Conservation (phyloP, 768 basidiomycete species). For the Trametes cinnabarina region DNA sequence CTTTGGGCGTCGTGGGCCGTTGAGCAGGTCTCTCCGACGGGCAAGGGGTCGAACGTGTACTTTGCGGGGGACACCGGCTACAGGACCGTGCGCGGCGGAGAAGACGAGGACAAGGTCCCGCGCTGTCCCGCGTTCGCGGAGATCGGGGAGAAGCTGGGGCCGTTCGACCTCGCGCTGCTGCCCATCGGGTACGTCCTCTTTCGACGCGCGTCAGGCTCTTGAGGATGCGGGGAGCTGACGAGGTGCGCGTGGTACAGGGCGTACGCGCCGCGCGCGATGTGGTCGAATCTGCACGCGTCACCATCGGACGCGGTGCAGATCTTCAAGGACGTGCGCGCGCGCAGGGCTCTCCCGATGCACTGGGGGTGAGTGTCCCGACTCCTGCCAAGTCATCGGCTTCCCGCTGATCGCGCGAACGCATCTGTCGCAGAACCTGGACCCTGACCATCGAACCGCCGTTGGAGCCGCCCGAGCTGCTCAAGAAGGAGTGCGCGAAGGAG, state of each 20-base stretch:
- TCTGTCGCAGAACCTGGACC: constrained; percentile 46
- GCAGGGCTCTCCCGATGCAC: constrained; percentile 65
- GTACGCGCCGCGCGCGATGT: constrained; percentile 52
- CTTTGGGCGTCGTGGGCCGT: constrained; percentile 71
- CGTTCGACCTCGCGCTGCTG: constrained; percentile 67
- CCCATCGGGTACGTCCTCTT: constrained; percentile 54
- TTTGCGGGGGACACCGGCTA: constrained; percentile 76
- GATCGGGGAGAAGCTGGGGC: constrained; percentile 61
- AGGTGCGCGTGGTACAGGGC: constrained; percentile 40
- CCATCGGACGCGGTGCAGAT: constrained; percentile 68
- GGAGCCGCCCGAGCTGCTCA: constrained; percentile 58
- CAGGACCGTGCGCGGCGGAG: constrained; percentile 43
- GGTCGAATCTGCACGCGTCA: constrained; percentile 61
- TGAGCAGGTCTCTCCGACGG: constrained; percentile 43
- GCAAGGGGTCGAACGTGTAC: constrained; percentile 43
- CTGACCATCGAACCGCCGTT: constrained; percentile 53
- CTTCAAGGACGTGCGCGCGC: constrained; percentile 60
- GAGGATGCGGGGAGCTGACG: not conserved
- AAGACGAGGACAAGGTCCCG: constrained; percentile 50
- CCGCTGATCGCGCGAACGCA: not conserved
- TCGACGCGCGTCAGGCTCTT: too few relatives aligned
- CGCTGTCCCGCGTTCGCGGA: constrained; percentile 72
- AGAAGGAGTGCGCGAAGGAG: constrained; percentile 47
- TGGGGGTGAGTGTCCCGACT: constrained; percentile 49
- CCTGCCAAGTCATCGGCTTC: not conserved